These are phyloP conservation scores for Pythium pectinolyticum DNA, from an alignment of 352 stramenopile genomes.

Conservation along the genomic window DNA sequence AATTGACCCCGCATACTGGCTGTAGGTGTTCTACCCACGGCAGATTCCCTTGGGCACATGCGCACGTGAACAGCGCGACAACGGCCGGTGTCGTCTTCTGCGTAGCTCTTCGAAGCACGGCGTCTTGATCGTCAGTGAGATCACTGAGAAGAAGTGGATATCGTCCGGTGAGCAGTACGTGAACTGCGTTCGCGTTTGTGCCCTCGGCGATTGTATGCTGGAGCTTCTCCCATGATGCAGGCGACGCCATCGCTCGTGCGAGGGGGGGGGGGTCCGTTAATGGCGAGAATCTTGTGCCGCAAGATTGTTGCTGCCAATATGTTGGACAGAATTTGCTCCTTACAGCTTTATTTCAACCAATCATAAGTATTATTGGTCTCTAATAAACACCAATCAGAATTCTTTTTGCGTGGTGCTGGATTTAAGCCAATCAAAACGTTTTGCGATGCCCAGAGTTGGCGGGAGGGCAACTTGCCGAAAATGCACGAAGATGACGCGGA, in stretches of 20 bases:
- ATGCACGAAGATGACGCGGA: slow-evolving; percentile 21
- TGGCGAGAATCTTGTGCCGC: too few species aligned
- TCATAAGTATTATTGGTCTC: neutral
- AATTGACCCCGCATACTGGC: neutral
- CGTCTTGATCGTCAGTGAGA: neutral
- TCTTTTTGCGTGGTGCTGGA: neutral
- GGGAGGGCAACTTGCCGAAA: neutral
- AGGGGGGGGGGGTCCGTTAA: too few species aligned
- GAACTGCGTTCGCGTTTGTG: neutral
- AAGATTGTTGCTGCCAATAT: neutral
- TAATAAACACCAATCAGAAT: neutral
- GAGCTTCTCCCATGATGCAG: neutral
- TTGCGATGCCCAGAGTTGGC: neutral
- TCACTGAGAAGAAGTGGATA: neutral
- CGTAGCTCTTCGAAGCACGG: neutral
- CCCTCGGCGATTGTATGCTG: neutral
- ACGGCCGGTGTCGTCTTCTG: neutral
- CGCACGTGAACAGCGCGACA: neutral
- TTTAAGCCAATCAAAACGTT: neutral
- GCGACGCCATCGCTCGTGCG: slow-evolving; percentile 1
- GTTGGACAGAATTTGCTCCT: neutral
- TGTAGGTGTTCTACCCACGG: neutral
- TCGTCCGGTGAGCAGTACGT: neutral
- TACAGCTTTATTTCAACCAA: slow-evolving; percentile 1
- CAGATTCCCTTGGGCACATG: neutral